Evolutionary conservation across 768 basidiomycete species (phyloP), one percentile per base, ranked within the genome.

Genomic region (Suillus cothurnatus): DNA sequence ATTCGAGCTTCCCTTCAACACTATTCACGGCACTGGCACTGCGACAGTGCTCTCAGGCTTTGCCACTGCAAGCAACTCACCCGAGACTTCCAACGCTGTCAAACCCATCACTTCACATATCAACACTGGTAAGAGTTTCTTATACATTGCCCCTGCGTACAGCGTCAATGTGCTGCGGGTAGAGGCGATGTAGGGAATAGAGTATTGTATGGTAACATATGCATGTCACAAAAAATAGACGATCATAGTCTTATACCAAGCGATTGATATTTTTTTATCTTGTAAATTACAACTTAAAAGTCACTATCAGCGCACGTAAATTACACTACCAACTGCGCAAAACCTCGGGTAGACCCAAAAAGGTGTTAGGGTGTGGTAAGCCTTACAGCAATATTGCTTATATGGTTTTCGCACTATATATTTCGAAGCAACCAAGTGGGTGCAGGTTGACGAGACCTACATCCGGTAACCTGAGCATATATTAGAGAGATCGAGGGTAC

Each of bases 1-100:
- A 11, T 88, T 90, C 71, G 69, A 78, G 21, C 73, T 90, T 17
- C 87, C 87, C 0, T 89, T 88, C 77, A 56, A 70, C 8, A 78
- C 72, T 12, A 84, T 89, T 2, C 77, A 80, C 1, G 67, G 69
- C 0, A 73, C 73, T 0, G 88, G 86, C 3, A 80, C 79, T 12
- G 76, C 79, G 7, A 82, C 84, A 66, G 75, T 86, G n/a, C 73
- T 89, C 34, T 81, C 81, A 4, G 88, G 88, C 11, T 67, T 78
- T 1, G 75, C 72, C 32, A 84, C 77, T 23, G 78, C 83, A 3
- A 88, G 84, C 73, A 90, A 90, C 73, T 84, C 84, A 6, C 86
- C 86, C 0, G 74, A 72, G 26, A 76, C 77, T 2, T 88, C 88
- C 5, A 76, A 83, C 61, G 67, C 77, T 14, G 75, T 86, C 52